phyloP scores from a whole-genome alignment of 257 asterid genomes.

The Linaria vulgaris region DNA sequence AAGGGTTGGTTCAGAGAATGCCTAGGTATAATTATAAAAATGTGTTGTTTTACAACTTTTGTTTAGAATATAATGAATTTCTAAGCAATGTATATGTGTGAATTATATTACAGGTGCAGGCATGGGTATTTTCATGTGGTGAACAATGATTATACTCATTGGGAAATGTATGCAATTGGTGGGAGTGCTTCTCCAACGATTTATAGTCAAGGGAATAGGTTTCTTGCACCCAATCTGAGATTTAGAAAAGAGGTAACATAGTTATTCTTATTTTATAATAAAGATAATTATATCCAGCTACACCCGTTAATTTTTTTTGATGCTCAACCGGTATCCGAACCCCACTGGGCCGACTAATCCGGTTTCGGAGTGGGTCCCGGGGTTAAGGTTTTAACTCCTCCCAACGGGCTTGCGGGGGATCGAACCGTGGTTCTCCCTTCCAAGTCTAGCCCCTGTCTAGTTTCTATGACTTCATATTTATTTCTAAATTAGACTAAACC shows the following conservation, averaged over 20 bases:
- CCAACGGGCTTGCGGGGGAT: too few relatives aligned
- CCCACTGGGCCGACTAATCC: too few relatives aligned
- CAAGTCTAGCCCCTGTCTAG: too few relatives aligned
- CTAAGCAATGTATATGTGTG: not conserved
- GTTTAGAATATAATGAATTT: not conserved
- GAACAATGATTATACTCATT: conserved; percentile 82
- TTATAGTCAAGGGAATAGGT: conserved; percentile 79
- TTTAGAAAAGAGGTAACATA: conserved; percentile 51
- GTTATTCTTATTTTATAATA: not conserved
- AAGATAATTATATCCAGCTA: not conserved
- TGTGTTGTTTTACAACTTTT: not conserved
- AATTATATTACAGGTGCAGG: conserved; percentile 59
- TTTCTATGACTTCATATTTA: too few relatives aligned
- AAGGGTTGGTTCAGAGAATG: conserved; percentile 85
- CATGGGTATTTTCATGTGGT: conserved; percentile 91
- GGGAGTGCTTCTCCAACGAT: conserved; percentile 89
- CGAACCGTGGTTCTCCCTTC: too few relatives aligned
- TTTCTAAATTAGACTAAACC: too few relatives aligned
- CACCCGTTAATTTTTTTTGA: too few relatives aligned
- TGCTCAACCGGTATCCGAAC: too few relatives aligned
- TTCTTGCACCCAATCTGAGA: conserved; percentile 61
- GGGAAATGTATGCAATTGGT: conserved; percentile 93
- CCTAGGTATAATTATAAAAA: conserved; percentile 49
- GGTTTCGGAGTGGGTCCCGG: too few relatives aligned
- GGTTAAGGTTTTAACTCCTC: too few relatives aligned